Base-by-base conservation (phyloP, 805 yeast genomes). In the Danielia reshetovae region DNA sequence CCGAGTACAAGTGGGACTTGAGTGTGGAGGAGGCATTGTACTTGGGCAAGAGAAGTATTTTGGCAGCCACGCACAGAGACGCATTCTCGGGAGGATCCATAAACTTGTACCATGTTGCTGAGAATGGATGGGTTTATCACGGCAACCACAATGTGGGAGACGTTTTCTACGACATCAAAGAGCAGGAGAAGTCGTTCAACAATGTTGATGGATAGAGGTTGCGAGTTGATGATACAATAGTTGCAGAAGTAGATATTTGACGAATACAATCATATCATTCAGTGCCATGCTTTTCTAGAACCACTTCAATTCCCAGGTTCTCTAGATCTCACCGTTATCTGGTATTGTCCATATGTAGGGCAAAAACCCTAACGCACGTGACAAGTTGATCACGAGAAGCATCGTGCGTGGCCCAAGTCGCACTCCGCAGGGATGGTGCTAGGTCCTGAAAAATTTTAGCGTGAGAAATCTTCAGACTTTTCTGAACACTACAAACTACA, bases 1-100 rank as follows among this genome's bases (percentile, higher is more conserved):
- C 95, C 22, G 89, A 85, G 51, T 85, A 87, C 65, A 76, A 74
- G 51, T 88, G 96, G 96, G 97, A 93, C 55, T 65, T 93, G 43
- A 59, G 86, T 2, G 90, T 85, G 3, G 97, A 93, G 44, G 97
- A 93, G 45, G 97, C 97, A 3, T 73, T 93, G 44, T 85, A 85
- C 53, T 72, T 93, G 46, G 98, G 98, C 48, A 89, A 89, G 65
- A 80, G 98, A 63, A 82, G 95, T 29, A 93, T 93, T 52, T 72
- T 93, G 50, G 98, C 97, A 28, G 98, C 98, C 32, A 85, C 97
- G 21, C 98, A 93, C 59, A 84, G 98, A 75, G 98, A 93, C 62
- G 98, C 97, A 5, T 93, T 72, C 64, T 87, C 96, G 39, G 98
- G 98, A 72, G 97, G 97, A 49, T 85, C 96, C 2, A 79, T 90